Base-by-base conservation (phyloP, 306 rosid species). In the Abrus pulchellus region DNA sequence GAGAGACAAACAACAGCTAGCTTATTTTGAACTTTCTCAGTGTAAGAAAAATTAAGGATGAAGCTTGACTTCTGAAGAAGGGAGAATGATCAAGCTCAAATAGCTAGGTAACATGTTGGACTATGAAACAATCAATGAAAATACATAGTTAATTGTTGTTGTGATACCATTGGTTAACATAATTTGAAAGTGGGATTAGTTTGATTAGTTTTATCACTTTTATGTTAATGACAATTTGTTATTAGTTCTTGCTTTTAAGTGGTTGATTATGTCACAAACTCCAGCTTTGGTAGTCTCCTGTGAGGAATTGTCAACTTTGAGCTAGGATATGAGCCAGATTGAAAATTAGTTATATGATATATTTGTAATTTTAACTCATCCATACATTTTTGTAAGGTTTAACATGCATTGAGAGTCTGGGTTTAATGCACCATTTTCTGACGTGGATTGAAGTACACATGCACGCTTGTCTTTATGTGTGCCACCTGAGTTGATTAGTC, bases 151-250 rank as follows among this genome's bases (percentile, higher is more conserved):
- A 56, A 56, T 36, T 59, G 64, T 38, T 74, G 33, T 67, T 55
- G 30, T 66, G 8, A 38, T 7, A 53, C 20, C 54, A 30, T 10
- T 54, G 66, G 45, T 30, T 45, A 41, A 53, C 55, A 30, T 38
- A 66, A 67, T 78, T 20, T 53, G 44, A 11, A 70, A 55, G 13
- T 33, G 29, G 48, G 63, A 7, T 78, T 43, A 41, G 7, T 68
- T 55, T 1, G 63, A 44, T 27, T 54, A 41, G 43, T 32, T 36
- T 55, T 20, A 20, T 20, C 20, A 20, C 20, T 20, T 20, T 20
- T 20, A 20, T 20, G 20, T 20, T 20, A 20, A 5, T 55, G 12
- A 33, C 12, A 12, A 28, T 28, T 13, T n/a, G 30, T 65, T 38
- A 70, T 38, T 14, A 29, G 29, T 7, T 66, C 7, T 66, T 66